Conservation (phyloP, 176 grass and related monocot species). For the Cenchrus americanus region DNA sequence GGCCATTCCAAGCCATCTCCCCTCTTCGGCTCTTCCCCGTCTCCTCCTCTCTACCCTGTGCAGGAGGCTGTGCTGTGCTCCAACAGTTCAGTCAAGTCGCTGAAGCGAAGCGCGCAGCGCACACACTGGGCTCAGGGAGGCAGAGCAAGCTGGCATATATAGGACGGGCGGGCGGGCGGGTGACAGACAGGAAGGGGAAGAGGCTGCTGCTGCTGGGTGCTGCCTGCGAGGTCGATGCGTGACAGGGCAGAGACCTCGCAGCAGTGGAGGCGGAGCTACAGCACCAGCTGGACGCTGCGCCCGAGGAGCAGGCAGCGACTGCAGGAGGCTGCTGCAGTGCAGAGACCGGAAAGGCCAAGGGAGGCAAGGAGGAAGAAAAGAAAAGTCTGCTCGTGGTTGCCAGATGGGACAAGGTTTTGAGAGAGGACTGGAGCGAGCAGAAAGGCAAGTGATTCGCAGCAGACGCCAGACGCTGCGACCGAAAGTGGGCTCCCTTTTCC, state of each 20-base stretch:
- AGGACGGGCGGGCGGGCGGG: not conserved
- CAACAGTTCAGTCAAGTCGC: not conserved
- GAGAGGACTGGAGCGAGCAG: not conserved
- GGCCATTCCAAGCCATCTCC: constrained; percentile 54
- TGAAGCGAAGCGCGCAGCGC: not conserved
- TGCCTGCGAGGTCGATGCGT: not conserved
- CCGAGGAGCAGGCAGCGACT: constrained; percentile 14
- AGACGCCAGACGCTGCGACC: not conserved
- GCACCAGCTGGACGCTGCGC: not conserved
- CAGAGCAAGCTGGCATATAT: constrained; percentile 38
- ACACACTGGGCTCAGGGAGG: not conserved
- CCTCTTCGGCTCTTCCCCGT: not conserved
- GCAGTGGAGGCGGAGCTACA: not conserved
- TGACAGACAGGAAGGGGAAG: not conserved
- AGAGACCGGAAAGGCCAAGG: not conserved
- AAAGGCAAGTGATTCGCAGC: not conserved
- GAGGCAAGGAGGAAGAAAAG: not conserved
- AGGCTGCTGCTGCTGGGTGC: not conserved
- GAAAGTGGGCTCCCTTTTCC: not conserved
- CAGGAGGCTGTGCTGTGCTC: not conserved
- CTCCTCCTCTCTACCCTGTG: not conserved
- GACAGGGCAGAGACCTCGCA: too few relatives aligned
- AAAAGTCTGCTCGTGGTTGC: not conserved
- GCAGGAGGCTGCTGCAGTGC: not conserved
- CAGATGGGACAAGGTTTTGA: constrained; percentile 13